These are phyloP conservation scores for Euphorbia celastroides DNA, from an alignment of 441 rosid species.

Conservation along the genomic window DNA sequence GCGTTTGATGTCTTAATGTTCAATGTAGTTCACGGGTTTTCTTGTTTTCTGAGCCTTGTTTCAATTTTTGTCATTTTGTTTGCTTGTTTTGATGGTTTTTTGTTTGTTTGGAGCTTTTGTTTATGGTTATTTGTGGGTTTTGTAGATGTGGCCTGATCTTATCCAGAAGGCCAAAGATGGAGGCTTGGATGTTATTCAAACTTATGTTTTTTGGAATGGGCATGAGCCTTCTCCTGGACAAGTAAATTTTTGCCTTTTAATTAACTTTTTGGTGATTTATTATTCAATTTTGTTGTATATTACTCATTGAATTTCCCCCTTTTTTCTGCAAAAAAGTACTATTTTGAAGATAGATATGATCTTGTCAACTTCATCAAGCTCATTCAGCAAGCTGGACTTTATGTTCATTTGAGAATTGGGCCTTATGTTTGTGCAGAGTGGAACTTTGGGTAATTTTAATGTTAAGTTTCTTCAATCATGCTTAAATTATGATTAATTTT, in stretches of 20 bases:
- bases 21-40: too few relatives aligned
- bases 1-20: too few relatives aligned
- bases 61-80: too few relatives aligned
- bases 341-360: constrained; percentile 75
- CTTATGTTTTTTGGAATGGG: constrained; percentile 85
- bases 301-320: neutral
- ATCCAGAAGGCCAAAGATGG: constrained; percentile 79
- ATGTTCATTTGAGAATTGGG: constrained; percentile 78
- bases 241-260: constrained; percentile 24
- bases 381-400: constrained; percentile 57
- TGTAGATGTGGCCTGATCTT: constrained; percentile 84
- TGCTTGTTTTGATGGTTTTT: neutral
- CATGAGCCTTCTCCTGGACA: constrained; percentile 87
- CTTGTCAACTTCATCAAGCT: constrained; percentile 68
- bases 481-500: neutral
- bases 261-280: neutral
- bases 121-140: too few relatives aligned
- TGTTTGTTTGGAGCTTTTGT: too few relatives aligned
- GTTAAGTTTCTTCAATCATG: constrained; percentile 10
- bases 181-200: constrained; percentile 79
- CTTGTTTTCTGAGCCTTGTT: too few relatives aligned
- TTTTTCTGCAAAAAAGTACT: constrained; percentile 31
- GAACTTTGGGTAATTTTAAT: constrained; percentile 59
- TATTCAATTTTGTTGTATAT: neutral
- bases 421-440: constrained; percentile 93